Conservation (phyloP, 208 protist genomes). For the Leishmania gerbilli region DNA sequence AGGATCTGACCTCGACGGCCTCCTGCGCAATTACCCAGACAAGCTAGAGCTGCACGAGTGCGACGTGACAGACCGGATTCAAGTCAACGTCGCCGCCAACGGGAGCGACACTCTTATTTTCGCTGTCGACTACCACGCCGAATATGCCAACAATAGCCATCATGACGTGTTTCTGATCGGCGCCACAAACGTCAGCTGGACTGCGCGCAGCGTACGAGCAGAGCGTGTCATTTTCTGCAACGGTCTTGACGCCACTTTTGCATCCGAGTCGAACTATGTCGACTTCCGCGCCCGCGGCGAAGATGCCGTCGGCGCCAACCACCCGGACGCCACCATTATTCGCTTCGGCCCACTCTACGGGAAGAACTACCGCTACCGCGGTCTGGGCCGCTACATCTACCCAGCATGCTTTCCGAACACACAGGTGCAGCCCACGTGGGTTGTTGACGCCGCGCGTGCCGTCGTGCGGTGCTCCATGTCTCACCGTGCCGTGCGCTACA, state of each 20-base stretch:
- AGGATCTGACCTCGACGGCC: slow-evolving; percentile 84
- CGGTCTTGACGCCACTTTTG: slow-evolving; percentile 92
- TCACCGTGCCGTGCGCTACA: slow-evolving; percentile 87
- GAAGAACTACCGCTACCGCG: slow-evolving; percentile 89
- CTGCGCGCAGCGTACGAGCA: slow-evolving; percentile 85
- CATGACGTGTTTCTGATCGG: slow-evolving; percentile 91
- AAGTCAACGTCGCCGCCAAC: slow-evolving; percentile 91
- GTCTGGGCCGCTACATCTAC: slow-evolving; percentile 89
- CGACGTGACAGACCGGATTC: slow-evolving; percentile 91
- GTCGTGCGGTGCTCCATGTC: slow-evolving; percentile 84
- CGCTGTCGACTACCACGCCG: slow-evolving; percentile 86
- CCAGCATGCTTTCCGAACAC: slow-evolving; percentile 89
- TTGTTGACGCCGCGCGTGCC: slow-evolving; percentile 88
- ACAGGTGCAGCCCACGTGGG: slow-evolving; percentile 91
- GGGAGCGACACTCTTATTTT: slow-evolving; percentile 93
- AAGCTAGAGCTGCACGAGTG: slow-evolving; percentile 93
- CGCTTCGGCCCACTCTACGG: slow-evolving; percentile 91
- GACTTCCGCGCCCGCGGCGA: slow-evolving; percentile 90
- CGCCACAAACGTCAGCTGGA: slow-evolving; percentile 90
- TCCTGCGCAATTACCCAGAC: slow-evolving; percentile 85
- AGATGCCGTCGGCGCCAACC: slow-evolving; percentile 89
- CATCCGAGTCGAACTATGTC: slow-evolving; percentile 92
- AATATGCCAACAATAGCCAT: slow-evolving; percentile 94
- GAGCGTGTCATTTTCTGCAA: slow-evolving; percentile 92
- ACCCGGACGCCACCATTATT: slow-evolving; percentile 89